Percentiles rank a stretch among this genome's conserved stretches.
phyloP scores from a whole-genome alignment of 305 asterid genomes.

The Nicotiana rustica region DNA sequence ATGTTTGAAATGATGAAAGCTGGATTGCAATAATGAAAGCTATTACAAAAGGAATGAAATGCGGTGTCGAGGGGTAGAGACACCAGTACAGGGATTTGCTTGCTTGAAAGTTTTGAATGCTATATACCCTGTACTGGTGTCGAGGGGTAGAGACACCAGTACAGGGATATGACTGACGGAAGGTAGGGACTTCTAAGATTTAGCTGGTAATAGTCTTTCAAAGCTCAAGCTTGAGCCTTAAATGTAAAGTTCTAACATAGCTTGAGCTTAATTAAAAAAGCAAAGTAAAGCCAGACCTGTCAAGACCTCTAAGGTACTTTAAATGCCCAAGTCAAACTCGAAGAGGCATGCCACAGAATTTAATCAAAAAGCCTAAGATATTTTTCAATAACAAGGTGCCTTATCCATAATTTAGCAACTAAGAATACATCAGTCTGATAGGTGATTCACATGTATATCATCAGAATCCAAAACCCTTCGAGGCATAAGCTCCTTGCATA shows the following conservation, averaged over 20 bases:
- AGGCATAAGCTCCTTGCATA: background rate
- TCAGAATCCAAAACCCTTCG: too few species aligned
- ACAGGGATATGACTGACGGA: background rate
- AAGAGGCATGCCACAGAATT: conserved; percentile 22
- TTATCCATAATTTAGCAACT: background rate
- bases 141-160: too few species aligned
- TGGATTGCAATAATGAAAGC: too few species aligned
- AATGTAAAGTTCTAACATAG: background rate
- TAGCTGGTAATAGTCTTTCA: conserved; percentile 1
- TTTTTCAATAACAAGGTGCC: conserved; percentile 11
- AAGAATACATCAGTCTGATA: background rate
- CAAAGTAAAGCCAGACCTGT: background rate
- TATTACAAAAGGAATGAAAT: too few species aligned
- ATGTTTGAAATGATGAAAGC: too few species aligned
- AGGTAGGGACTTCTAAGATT: background rate
- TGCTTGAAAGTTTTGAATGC: too few species aligned
- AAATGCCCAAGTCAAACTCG: background rate
- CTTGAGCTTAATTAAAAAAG: background rate
- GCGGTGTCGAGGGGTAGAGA: too few species aligned
- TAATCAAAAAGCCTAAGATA: conserved; percentile 6
- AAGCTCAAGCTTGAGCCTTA: background rate
- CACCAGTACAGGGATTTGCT: too few species aligned
- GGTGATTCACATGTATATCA: background rate
- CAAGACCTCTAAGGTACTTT: background rate
- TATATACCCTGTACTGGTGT: too few species aligned